Percentiles rank a stretch among this genome's conserved stretches.
These are phyloP conservation scores for Lumnitzera littorea DNA, from an alignment of 345 rosid species.

Conservation along the genomic window DNA sequence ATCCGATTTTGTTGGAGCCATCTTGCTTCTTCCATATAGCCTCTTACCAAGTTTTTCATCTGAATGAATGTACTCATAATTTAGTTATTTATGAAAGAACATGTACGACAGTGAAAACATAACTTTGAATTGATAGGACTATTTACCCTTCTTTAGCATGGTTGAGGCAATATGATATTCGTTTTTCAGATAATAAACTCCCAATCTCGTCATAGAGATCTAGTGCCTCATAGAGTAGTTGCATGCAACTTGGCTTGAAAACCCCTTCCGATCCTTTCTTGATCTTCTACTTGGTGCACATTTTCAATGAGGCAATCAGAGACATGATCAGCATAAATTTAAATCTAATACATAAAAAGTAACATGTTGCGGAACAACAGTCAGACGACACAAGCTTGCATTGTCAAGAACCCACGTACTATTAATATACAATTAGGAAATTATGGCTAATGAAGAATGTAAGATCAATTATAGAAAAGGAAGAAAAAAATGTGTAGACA, in stretches of 20 bases:
- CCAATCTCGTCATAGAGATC: slow-evolving; percentile 13
- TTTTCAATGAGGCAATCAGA: too few species aligned
- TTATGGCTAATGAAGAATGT: too few species aligned
- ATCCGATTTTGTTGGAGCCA: slow-evolving; percentile 11
- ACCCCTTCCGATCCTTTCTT: too few species aligned
- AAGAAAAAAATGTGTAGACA: too few species aligned
- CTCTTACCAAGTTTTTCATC: slow-evolving; percentile 14
- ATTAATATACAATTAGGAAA: too few species aligned
- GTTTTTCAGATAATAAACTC: slow-evolving; percentile 4
- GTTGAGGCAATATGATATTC: slow-evolving; percentile 6
- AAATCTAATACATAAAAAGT: too few species aligned
- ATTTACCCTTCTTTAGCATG: slow-evolving; percentile 19
- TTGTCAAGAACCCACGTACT: too few species aligned
- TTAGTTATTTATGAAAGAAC: background rate
- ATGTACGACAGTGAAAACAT: background rate
- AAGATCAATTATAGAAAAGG: too few species aligned
- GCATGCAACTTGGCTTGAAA: slow-evolving; percentile 7
- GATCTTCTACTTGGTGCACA: too few species aligned
- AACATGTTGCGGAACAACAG: too few species aligned
- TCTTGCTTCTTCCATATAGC: slow-evolving; percentile 8
- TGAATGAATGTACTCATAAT: background rate
- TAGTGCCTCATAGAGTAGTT: slow-evolving; percentile 6
- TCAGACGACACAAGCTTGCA: too few species aligned
- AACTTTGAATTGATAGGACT: background rate
- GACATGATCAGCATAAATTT: too few species aligned